Conservation (phyloP, 345 rosid genomes). For the Eucalyptus curtisii region DNA sequence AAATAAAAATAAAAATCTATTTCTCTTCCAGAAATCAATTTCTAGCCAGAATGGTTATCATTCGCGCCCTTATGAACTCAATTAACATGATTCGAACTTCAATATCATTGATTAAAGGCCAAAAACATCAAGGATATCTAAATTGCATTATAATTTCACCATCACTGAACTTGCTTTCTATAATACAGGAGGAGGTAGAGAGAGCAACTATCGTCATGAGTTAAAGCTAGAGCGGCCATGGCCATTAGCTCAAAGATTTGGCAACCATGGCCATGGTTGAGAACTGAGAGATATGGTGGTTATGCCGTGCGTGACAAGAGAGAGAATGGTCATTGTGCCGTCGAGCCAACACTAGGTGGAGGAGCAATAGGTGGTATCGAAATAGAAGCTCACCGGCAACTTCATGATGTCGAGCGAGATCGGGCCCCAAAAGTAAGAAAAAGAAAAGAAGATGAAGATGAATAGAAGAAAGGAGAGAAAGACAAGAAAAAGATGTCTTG, state of each 20-base stretch:
- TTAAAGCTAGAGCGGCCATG: not conserved
- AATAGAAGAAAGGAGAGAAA: too few relatives aligned
- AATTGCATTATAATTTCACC: not conserved
- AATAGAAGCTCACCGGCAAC: not conserved
- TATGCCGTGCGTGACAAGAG: accelerated
- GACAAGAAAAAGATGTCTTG: not conserved
- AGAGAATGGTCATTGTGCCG: accelerated
- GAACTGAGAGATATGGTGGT: not conserved
- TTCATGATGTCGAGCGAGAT: not conserved
- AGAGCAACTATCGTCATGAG: not conserved
- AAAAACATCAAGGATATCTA: not conserved
- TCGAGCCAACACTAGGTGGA: not conserved
- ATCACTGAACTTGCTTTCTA: not conserved
- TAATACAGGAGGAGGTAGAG: not conserved
- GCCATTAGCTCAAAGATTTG: not conserved
- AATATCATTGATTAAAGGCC: not conserved
- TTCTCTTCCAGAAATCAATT: too few relatives aligned
- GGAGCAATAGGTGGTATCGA: not conserved
- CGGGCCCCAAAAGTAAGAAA: accelerated
- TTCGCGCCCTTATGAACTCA: too few relatives aligned
- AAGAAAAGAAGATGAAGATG: not conserved
- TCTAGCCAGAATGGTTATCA: too few relatives aligned
- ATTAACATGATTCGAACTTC: not conserved
- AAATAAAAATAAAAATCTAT: too few relatives aligned
- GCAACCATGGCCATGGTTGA: not conserved